Percentiles rank a stretch among this genome's conserved stretches.
phyloP scores from a whole-genome alignment of 371 early-diverging fungal species.

The Sporodiniella umbellata region DNA sequence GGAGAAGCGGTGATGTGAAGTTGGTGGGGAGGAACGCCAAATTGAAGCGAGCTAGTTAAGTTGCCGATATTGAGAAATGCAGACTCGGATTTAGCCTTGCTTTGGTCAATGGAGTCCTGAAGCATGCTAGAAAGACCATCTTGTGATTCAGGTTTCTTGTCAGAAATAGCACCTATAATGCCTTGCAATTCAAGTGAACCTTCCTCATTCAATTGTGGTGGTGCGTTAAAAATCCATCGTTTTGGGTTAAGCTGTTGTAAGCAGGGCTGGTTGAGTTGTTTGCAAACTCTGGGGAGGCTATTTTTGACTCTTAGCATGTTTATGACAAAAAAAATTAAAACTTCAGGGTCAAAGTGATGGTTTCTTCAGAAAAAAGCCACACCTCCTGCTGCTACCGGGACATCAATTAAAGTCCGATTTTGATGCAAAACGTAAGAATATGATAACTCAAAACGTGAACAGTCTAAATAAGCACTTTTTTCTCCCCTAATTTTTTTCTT shows the following conservation, averaged over 20 bases:
- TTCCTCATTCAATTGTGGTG: constrained; percentile 5
- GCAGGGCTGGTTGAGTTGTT: constrained; percentile 8
- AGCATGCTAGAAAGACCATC: constrained; percentile 1
- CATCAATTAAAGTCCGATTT: background rate
- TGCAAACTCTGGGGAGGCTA: constrained; percentile 8
- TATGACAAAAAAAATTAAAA: background rate
- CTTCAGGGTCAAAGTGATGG: background rate
- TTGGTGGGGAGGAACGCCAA: constrained; percentile 34
- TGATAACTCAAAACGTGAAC: background rate
- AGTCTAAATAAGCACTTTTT: background rate
- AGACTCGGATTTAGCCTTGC: background rate
- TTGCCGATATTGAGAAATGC: background rate
- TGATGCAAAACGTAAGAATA: background rate
- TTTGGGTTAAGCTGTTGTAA: constrained; percentile 6
- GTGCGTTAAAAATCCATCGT: constrained; percentile 6
- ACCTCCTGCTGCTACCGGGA: background rate
- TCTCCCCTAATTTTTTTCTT: constrained; percentile 1
- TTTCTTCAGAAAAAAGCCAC: background rate
- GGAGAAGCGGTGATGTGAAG: constrained; percentile 78
- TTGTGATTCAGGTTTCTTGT: background rate
- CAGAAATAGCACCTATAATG: constrained; percentile 14
- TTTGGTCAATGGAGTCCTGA: constrained; percentile 6
- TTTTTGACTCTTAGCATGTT: constrained; percentile 21
- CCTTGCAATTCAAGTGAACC: constrained; percentile 17
- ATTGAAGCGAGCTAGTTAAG: constrained; percentile 12